Conservation (phyloP, 768 basidiomycete species). For the Tricholoma flavovirens region DNA sequence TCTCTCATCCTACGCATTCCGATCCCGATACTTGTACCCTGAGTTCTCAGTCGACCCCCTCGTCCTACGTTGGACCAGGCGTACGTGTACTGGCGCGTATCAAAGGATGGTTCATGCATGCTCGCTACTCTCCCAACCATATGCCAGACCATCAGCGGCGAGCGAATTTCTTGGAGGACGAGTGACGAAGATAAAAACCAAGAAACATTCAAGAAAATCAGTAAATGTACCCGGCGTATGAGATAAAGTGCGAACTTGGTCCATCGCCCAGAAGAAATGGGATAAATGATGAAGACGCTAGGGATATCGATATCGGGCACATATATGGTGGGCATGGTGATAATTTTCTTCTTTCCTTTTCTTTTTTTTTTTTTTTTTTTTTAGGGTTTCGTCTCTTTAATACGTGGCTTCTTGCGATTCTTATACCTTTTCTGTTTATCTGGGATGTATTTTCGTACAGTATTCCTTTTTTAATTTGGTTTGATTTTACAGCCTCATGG, state of each 20-base stretch:
- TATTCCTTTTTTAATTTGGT: too few relatives aligned
- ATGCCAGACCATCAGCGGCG: background rate
- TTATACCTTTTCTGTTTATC: too few relatives aligned
- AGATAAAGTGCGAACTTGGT: background rate
- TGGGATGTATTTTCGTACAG: too few relatives aligned
- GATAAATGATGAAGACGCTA: background rate
- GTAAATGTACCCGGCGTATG: background rate
- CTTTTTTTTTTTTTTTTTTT: background rate
- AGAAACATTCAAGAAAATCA: background rate
- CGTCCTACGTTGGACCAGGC: background rate
- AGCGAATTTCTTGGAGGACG: background rate
- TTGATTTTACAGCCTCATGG: too few relatives aligned
- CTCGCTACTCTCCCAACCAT: background rate
- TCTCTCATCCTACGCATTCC: background rate
- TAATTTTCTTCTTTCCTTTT: background rate
- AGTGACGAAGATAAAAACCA: background rate
- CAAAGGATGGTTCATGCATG: background rate
- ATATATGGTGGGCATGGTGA: background rate
- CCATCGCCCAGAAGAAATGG: background rate
- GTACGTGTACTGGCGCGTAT: background rate
- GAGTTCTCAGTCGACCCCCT: too few relatives aligned
- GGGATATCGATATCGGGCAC: too few relatives aligned
- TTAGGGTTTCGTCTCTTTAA: too few relatives aligned
- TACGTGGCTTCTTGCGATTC: too few relatives aligned
- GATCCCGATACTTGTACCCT: too few relatives aligned